Base-by-base conservation (phyloP, 2,329 filamentous ascomycete species). In the Pseudogymnoascus sp. region DNA sequence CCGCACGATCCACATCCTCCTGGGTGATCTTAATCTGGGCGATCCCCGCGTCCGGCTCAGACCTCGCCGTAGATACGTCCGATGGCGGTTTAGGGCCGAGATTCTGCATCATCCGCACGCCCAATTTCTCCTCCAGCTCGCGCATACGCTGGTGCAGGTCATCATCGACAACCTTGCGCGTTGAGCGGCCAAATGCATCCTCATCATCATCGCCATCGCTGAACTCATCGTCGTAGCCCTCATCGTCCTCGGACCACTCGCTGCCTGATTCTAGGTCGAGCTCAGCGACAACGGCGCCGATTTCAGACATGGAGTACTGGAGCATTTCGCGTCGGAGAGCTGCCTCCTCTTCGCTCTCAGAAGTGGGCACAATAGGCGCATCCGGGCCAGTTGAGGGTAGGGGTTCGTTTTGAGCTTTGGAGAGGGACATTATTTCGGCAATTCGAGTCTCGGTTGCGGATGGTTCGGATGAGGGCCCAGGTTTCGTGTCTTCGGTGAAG, bases 261-360 rank as follows among this genome's bases (percentile, higher is more conserved):
- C 75, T 75, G 23, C 80, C 83, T 64, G 93, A 88, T 65, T 96
- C 91, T 1, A 97, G 75, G 63, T 96, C 85, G 52, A 99, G 83
- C 75, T 97, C 92, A 14, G 95, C 95, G 14, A 99, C 95, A 2
- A 99, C 90, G 38, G 91, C 86, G 3, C 92, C 91, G 63, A 99
- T 88, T 74, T 97, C 93, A 49, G 88, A 88, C 75, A 96, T 79
- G 65, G 90, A 88, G 72, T 97, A 99, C 66, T 90, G 83, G 6
- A 97, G 81, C 93, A 99, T 97, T 71, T 97, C 88, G 63, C 88
- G 85, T 5, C 95, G 87, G 23, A 96, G 75, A 33, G 83, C 83
- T 3, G 91, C 89, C 66, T 97, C 93, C 67, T 96, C 92, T 11
- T 83, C 80, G 0, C 88, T 85, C 69, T 99, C 95, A 60, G 89